Evolutionary conservation across 441 rosid genomes (phyloP).

Genomic region (Adansonia madagascariensis): DNA sequence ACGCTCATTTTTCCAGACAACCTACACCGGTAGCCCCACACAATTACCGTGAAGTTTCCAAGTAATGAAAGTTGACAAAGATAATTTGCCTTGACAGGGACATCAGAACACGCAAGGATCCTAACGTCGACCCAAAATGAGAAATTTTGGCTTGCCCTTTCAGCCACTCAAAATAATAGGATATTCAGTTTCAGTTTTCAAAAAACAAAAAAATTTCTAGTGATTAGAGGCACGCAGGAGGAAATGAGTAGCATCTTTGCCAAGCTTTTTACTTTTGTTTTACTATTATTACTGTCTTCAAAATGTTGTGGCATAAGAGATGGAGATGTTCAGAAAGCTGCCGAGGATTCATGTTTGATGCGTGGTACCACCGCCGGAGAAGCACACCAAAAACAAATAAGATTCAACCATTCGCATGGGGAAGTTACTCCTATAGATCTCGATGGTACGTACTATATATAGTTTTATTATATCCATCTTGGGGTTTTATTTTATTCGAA

Average conservation of each 20-base stretch:
- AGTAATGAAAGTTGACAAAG: background rate
- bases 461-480: background rate
- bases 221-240: background rate
- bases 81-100: background rate
- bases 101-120: background rate
- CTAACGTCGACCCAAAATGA: background rate
- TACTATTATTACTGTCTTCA: background rate
- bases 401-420: background rate
- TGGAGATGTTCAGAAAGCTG: background rate
- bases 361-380: background rate
- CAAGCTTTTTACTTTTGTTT: background rate
- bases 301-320: slow-evolving; percentile 3
- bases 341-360: background rate
- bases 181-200: background rate
- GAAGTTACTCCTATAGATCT: slow-evolving; percentile 4
- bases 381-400: background rate
- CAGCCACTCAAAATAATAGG: background rate
- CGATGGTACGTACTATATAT: background rate
- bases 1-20: background rate
- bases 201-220: background rate
- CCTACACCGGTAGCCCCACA: background rate
- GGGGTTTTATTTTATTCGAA: too few species aligned
- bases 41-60: background rate
- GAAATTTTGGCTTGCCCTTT: background rate
- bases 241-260: background rate